Evolutionary conservation across 1,139 yeast genomes (phyloP).

Genomic region (Geotrichum restrictum): DNA sequence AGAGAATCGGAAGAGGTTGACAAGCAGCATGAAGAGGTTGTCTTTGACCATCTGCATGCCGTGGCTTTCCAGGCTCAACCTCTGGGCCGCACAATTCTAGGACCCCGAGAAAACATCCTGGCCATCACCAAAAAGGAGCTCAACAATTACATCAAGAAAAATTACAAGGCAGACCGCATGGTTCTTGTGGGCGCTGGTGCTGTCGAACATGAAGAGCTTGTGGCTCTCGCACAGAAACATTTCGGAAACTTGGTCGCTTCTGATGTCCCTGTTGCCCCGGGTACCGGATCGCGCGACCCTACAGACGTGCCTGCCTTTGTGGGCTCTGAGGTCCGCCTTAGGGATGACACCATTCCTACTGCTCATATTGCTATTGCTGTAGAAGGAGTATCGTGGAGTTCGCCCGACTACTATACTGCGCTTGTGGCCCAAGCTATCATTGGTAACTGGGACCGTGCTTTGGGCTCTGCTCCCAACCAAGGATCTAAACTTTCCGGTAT

Average conservation of each 20-base stretch:
- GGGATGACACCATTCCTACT: slow-evolving; percentile 77
- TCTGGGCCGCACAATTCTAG: slow-evolving; percentile 93
- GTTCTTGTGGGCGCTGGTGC: slow-evolving; percentile 95
- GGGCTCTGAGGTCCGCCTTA: slow-evolving; percentile 82
- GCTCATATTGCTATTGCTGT: slow-evolving; percentile 91
- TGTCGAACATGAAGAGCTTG: slow-evolving; percentile 81
- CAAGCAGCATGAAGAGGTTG: slow-evolving; percentile 96
- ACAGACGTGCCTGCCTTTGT: slow-evolving; percentile 69
- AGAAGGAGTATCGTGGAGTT: slow-evolving; percentile 98
- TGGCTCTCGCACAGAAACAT: slow-evolving; percentile 64
- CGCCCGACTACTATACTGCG: slow-evolving; percentile 92
- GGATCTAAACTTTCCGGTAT: slow-evolving; percentile 82
- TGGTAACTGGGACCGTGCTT: slow-evolving; percentile 95
- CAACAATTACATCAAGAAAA: slow-evolving; percentile 71
- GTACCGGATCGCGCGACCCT: slow-evolving; percentile 60
- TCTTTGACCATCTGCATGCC: slow-evolving; percentile 93
- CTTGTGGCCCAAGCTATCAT: slow-evolving; percentile 93
- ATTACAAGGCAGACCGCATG: slow-evolving; percentile 96
- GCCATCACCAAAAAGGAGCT: slow-evolving; percentile 75
- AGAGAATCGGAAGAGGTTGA: slow-evolving; percentile 98
- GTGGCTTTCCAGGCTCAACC: slow-evolving; percentile 89
- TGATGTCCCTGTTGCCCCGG: slow-evolving; percentile 60
- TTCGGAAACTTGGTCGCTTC: slow-evolving; percentile 75
- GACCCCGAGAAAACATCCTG: slow-evolving; percentile 85
- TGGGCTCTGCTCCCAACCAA: slow-evolving; percentile 81